Base-by-base conservation (phyloP, 2,329 filamentous ascomycete species). In the Trichoderma atrobrunneum region DNA sequence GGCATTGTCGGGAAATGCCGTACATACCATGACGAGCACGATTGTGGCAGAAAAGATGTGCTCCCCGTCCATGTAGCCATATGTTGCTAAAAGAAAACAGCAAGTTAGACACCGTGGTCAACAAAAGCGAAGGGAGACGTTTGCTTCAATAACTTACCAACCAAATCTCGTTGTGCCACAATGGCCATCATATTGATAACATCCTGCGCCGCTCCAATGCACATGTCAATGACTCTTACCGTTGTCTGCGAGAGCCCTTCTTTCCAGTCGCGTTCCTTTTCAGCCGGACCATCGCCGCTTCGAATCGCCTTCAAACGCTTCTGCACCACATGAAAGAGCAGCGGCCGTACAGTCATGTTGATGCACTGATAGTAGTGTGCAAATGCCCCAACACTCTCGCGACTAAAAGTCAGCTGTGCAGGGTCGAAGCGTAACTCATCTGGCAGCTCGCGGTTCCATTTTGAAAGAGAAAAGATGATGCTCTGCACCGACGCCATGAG, bases 321-420 rank as follows among this genome's bases (percentile, higher is more conserved):
- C 76, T 87, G 84, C 8, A 87, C 85, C 3, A 88, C 83, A 73
- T 87, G 84, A 72, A 88, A 87, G 0, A 89, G 80, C 28, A 88
- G 78, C 1, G 87, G 87, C 5, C 87, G 80, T 0, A 84, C 85
- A 0, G 86, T 87, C 86, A 89, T 88, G 74, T 88, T 87, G 75
- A 88, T 84, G 75, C 87, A 88, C 57, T 87, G 86, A 73, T 87
- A 87, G 74, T 88, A 88, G 74, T 89, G 87, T 26, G 87, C 78
- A 68, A 86, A 84, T 4, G 85, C 85, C 1, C 85, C 87, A 5
- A 88, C 84, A 11, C 82, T 83, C 77, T 87, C 86, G 14, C 86
- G 84, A 54, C 82, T 83, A 59, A 85, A 82, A 70, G 82, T 81
- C 7, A 86, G 80, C 3, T 79, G 81, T 1, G 79, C 80, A 18